Evolutionary conservation across 805 yeast genomes (phyloP).

Genomic region (Komagataella kurtzmanii): DNA sequence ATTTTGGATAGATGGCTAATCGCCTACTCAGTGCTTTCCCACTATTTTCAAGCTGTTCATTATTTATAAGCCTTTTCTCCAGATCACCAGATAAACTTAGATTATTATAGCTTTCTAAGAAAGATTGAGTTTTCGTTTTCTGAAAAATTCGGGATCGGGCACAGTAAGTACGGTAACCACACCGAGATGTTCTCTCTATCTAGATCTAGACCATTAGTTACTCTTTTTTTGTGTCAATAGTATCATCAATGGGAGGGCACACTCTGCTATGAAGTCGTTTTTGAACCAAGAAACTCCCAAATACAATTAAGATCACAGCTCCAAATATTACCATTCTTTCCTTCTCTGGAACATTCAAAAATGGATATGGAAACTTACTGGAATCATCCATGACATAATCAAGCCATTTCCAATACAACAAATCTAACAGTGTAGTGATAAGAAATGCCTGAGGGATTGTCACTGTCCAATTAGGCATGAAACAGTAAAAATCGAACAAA

Average conservation of each 20-base stretch:
- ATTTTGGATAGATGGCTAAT: no score
- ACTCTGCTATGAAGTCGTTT: constrained; percentile 9
- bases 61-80: no score
- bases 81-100: no score
- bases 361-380: constrained; percentile 48
- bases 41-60: no score
- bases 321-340: constrained; percentile 34
- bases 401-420: constrained; percentile 40
- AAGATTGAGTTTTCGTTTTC: no score
- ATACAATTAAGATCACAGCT: constrained; percentile 25
- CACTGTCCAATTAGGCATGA: constrained; percentile 31
- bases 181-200: background rate
- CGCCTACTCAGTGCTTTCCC: no score
- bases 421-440: constrained; percentile 24
- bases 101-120: no score
- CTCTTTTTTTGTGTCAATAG: background rate
- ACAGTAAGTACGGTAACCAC: no score
- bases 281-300: constrained; percentile 13
- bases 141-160: no score
- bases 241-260: background rate
- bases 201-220: background rate
- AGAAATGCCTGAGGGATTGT: constrained; percentile 22
- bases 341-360: constrained; percentile 37
- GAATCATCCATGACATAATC: constrained; percentile 33
- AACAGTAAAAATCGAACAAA: constrained; percentile 37